Percentiles rank a stretch among this genome's conserved stretches.
Conservation (phyloP, 768 basidiomycete genomes). For the Rhodotorula toruloides region DNA sequence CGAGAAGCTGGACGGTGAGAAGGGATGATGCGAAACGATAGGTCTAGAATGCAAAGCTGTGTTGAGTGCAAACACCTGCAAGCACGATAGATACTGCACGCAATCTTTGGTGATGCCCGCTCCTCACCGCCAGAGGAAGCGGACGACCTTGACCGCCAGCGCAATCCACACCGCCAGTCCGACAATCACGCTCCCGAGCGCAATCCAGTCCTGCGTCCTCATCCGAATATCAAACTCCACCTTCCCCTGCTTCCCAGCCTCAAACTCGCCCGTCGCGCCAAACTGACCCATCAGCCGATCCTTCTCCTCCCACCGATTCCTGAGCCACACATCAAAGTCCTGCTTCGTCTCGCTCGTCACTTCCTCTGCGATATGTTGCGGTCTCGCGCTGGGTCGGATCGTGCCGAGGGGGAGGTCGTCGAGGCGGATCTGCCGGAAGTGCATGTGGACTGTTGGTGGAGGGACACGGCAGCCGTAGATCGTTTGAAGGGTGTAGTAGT, state of each 20-base stretch:
- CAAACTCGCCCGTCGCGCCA: conserved; percentile 55
- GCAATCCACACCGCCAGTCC: too few relatives aligned
- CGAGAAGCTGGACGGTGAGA: conserved; percentile 4
- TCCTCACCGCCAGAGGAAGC: too few relatives aligned
- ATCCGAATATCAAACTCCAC: conserved; percentile 20
- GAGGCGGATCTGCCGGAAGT: conserved; percentile 57
- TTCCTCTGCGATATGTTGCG: conserved; percentile 46
- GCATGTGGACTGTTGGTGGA: conserved; percentile 80
- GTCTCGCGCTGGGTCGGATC: conserved; percentile 17
- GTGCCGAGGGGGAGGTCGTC: conserved; percentile 42
- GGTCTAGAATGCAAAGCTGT: too few relatives aligned
- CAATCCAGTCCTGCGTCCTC: conserved; percentile 6
- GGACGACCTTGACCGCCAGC: too few relatives aligned
- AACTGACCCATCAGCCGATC: conserved; percentile 70
- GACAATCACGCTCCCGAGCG: conserved; percentile 1
- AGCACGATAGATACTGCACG: too few relatives aligned
- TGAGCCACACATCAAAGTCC: conserved; percentile 76
- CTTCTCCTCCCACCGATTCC: conserved; percentile 75
- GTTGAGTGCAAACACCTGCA: too few relatives aligned
- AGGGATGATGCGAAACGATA: too few relatives aligned
- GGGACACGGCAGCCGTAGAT: conserved; percentile 75
- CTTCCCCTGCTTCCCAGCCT: background rate
- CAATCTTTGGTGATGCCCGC: too few relatives aligned
- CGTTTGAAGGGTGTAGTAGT: conserved; percentile 67
- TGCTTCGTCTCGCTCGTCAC: conserved; percentile 57